Conservation (phyloP, 2,329 filamentous ascomycete species). For the Aureobasidium pullulans region DNA sequence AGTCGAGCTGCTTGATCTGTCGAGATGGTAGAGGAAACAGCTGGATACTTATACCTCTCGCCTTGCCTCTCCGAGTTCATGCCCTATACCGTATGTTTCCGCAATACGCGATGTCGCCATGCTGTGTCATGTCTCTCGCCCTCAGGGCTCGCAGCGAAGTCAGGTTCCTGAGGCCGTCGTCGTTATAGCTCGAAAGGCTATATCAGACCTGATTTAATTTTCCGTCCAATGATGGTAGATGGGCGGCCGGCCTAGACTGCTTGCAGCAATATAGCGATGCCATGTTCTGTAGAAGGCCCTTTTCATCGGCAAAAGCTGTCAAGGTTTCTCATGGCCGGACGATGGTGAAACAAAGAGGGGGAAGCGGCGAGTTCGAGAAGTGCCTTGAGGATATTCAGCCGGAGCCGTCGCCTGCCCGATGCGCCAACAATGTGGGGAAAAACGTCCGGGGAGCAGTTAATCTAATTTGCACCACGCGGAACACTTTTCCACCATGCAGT, state of each 20-base stretch:
- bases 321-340: background rate
- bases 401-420: background rate
- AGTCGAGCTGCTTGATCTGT: background rate
- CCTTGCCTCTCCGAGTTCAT: background rate
- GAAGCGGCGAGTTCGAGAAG: background rate
- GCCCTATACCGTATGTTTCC: slow-evolving; percentile 1
- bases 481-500: background rate
- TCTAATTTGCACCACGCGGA: slow-evolving; percentile 6
- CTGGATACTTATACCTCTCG: background rate
- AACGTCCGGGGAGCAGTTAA: background rate
- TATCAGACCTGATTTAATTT: background rate
- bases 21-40: background rate
- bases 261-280: background rate
- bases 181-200: background rate
- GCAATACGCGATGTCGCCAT: background rate
- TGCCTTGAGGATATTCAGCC: background rate
- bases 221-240: slow-evolving; percentile 1
- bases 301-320: slow-evolving; percentile 1
- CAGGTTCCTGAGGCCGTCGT: background rate
- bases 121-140: background rate
- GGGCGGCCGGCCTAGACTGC: background rate
- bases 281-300: slow-evolving; percentile 2
- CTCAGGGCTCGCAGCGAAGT: background rate
- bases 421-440: slow-evolving; percentile 6
- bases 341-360: slow-evolving; percentile 12